Base-by-base conservation (phyloP, 768 basidiomycete genomes). In the Kwoniella europaea region DNA sequence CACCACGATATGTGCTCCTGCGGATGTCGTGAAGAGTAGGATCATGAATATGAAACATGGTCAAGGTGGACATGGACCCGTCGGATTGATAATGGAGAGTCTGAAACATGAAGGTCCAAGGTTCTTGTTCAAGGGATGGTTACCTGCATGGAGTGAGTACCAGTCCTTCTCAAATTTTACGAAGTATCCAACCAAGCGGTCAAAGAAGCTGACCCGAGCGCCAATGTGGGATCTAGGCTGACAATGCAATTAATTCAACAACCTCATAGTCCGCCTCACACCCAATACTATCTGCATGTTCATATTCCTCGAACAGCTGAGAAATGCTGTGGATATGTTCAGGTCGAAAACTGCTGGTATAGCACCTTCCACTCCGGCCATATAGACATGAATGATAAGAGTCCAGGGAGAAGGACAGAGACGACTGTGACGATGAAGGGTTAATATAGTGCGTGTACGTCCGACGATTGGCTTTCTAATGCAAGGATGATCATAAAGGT, bases 101-200 rank as follows among this genome's bases (percentile, higher is more conserved):
- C 53, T 81, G 52, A 74, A 71, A 52, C 27, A 56, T 16, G 79
- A 81, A 69, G 77, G 82, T 24, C 75, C 80, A n/a, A 66, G 77
- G 27, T 81, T 83, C 74, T 64, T 83, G 43, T 82, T 83, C 74
- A 79, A 77, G 53, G 82, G 82, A 44, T 83, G 82, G 82, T 67
- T 81, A 44, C 81, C 82, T 10, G 82, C 82, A 43, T 83, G 82
- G 79, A 78, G 82, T 83, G 67, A 76, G 82, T 81, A 24, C 10
- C 5, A 20, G 65, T 44, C 20, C 41, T 15, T 46, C n/a, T n/a
- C 15, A 10, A 2, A 15, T 6, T 27, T 20, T 3, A 7, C 35
- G 7, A 6, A 1, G 35, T 6, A 9, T 35, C 6, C 35, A 35
- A 6, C 6, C 35, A 35, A 7, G 35, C 0, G 35, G 7, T 35